Conservation (phyloP, 108 stramenopile species). For the Skeletonema grethae region DNA sequence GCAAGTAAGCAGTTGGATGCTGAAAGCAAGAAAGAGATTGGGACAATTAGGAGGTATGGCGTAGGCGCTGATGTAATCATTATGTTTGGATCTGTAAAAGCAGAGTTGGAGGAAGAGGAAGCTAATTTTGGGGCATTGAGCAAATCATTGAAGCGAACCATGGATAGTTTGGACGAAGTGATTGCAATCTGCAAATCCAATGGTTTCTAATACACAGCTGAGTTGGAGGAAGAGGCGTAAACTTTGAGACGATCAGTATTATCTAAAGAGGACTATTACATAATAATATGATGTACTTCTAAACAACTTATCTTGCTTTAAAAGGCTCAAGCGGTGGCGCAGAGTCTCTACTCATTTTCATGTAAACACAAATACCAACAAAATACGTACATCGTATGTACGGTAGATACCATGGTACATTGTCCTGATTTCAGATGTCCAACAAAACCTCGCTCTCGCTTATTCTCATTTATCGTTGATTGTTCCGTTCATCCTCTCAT, state of each 20-base stretch:
- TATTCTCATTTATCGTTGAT: neutral
- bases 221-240: too few species aligned
- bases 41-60: slow-evolving; percentile 45
- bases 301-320: too few species aligned
- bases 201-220: neutral
- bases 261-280: too few species aligned
- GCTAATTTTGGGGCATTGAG: neutral
- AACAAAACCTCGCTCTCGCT: too few species aligned
- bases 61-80: slow-evolving; percentile 47
- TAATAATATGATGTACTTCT: too few species aligned
- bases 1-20: slow-evolving; percentile 25
- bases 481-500: neutral
- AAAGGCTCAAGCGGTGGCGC: too few species aligned
- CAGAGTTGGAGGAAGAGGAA: slow-evolving; percentile 20
- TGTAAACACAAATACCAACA: too few species aligned
- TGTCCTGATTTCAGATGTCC: too few species aligned
- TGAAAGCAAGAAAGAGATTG: slow-evolving; percentile 44
- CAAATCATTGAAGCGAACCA: slow-evolving; percentile 4
- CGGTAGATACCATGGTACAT: too few species aligned
- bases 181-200: slow-evolving; percentile 17
- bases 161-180: slow-evolving; percentile 15
- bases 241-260: too few species aligned
- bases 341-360: too few species aligned
- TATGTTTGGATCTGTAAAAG: slow-evolving; percentile 41
- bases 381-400: too few species aligned